Evolutionary conservation across 2,329 filamentous ascomycete genomes (phyloP).

Genomic region (Alternaria arborescens): DNA sequence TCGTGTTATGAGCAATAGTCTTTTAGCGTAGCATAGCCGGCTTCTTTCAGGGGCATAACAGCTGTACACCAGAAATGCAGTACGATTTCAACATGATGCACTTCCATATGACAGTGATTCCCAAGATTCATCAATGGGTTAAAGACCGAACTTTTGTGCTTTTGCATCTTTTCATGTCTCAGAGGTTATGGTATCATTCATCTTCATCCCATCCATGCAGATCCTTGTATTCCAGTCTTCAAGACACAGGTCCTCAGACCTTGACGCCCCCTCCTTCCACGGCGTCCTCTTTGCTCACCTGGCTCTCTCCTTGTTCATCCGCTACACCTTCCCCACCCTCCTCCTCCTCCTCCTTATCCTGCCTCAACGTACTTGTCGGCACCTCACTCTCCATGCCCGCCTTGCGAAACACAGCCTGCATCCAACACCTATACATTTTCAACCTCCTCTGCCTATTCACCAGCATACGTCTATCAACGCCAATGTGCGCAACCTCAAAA

Average conservation of each 20-base stretch:
- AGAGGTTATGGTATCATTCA: slow-evolving; percentile 4
- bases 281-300: background rate
- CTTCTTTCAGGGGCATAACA: background rate
- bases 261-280: background rate
- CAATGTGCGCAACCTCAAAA: slow-evolving; percentile 79
- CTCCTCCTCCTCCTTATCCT: slow-evolving; percentile 30
- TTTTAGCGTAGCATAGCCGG: slow-evolving; percentile 15
- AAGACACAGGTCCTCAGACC: background rate
- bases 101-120: background rate
- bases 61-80: slow-evolving; percentile 5
- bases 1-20: slow-evolving; percentile 11
- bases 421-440: slow-evolving; percentile 99
- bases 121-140: background rate
- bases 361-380: slow-evolving; percentile 45
- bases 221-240: background rate
- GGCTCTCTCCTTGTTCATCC: background rate
- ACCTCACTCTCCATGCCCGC: slow-evolving; percentile 39
- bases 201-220: background rate
- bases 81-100: background rate
- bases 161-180: background rate
- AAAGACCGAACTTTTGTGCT: background rate
- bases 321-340: background rate
- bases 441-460: slow-evolving; percentile 89
- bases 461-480: slow-evolving; percentile 85
- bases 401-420: slow-evolving; percentile 84